Evolutionary conservation across 83 land plant genomes (phyloP).

Genomic region (Diphasiastrum complanatum): DNA sequence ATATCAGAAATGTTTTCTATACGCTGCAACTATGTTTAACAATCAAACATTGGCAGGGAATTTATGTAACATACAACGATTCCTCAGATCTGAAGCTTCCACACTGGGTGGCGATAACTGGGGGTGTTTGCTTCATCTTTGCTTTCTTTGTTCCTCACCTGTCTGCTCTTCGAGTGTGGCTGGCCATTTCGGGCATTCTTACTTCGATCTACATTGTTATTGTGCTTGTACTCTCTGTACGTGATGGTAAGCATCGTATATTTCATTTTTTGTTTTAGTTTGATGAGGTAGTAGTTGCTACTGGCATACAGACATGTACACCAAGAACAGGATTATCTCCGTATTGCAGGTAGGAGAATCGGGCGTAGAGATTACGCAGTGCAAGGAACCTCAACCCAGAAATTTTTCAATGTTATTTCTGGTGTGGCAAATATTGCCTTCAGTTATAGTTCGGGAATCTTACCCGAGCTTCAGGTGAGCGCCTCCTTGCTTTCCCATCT

Average conservation of each 20-base stretch:
- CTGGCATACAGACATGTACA: too few relatives aligned
- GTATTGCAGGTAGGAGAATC: conserved; percentile 16
- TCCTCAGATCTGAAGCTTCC: conserved; percentile 28
- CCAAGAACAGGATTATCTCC: neutral
- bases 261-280: too few relatives aligned
- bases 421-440: conserved; percentile 34
- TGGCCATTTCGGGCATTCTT: conserved; percentile 27
- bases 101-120: conserved; percentile 29
- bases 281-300: too few relatives aligned
- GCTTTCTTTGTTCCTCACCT: conserved; percentile 31
- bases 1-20: neutral
- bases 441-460: conserved; percentile 34
- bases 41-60: conserved; percentile 13
- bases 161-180: conserved; percentile 43
- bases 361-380: conserved; percentile 22
- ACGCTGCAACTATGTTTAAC: neutral
- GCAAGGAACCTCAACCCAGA: conserved; percentile 16
- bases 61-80: conserved; percentile 1
- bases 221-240: conserved; percentile 17
- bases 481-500: neutral
- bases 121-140: conserved; percentile 29
- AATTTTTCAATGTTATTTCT: conserved; percentile 36
- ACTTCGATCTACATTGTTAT: conserved; percentile 24
- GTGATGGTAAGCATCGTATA: conserved; percentile 34
- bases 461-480: conserved; percentile 40